phyloP scores from a whole-genome alignment of 179 eudicot species.

The Heliamphora ciliata region DNA sequence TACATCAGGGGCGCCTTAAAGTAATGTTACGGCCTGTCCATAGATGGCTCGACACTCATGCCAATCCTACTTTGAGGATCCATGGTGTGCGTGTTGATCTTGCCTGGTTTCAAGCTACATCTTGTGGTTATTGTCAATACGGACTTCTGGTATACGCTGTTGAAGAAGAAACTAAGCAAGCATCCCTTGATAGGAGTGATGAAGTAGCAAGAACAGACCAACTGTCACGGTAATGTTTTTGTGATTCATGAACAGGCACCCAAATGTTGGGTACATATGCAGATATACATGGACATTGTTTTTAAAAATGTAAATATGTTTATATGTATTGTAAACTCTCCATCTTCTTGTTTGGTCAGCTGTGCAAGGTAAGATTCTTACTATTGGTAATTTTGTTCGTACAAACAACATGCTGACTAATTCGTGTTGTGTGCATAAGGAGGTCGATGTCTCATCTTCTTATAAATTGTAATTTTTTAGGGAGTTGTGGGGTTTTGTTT shows the following conservation, averaged over 20 bases:
- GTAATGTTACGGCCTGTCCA: slow-evolving; percentile 59
- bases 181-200: slow-evolving; percentile 25
- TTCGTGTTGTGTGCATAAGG: too few relatives aligned
- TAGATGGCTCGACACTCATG: slow-evolving; percentile 81
- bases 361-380: too few relatives aligned
- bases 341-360: too few relatives aligned
- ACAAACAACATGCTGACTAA: too few relatives aligned
- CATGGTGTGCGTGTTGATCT: slow-evolving; percentile 65
- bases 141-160: slow-evolving; percentile 64
- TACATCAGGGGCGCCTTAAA: slow-evolving; percentile 77
- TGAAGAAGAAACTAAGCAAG: slow-evolving; percentile 35
- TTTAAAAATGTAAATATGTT: not conserved
- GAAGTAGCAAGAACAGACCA: slow-evolving; percentile 21
- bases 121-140: slow-evolving; percentile 76
- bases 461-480: too few relatives aligned
- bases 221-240: slow-evolving; percentile 27
- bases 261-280: not conserved
- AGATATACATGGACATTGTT: not conserved
- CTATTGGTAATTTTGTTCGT: too few relatives aligned
- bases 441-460: too few relatives aligned
- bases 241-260: not conserved
- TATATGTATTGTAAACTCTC: not conserved
- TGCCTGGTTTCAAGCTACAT: slow-evolving; percentile 77
- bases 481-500: too few relatives aligned
- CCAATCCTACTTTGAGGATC: slow-evolving; percentile 70